Evolutionary conservation across 192 early-diverging fungal genomes (phyloP), one percentile per base, ranked within the genome.

Genomic region (Podila clonocystis): DNA sequence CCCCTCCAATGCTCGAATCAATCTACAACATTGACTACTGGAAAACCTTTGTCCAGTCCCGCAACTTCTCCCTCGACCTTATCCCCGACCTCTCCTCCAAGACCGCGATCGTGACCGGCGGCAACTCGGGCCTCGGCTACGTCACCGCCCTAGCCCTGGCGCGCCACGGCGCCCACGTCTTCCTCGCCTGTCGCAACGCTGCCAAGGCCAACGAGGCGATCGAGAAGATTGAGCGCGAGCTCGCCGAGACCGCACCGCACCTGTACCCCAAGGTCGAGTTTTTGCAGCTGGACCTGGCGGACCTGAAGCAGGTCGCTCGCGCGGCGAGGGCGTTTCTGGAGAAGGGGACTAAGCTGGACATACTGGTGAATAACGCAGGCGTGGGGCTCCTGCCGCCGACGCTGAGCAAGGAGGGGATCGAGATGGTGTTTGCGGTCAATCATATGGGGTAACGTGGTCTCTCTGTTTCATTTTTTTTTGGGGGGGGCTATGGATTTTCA

Each of bases 41-140:
- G 77, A 80, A 80, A 52, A 80, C 70, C 1, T 73, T 52, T 57
- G 17, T 72, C 9, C 49, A 34, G 19, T 13, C 55, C 6, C 5
- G 33, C 57, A 63, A 63, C 29, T 86, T 78, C 33, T 48, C 77
- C 5, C 38, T 74, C 1, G 75, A 85, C 11, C 24, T 73, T 5
- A 85, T 82, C 29, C 82, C 84, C 22, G 82, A 84, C 41, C 67
- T 85, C 24, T 52, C 80, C 5, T 75, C 75, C 34, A 86, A 89
- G 49, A 64, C 80, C 34, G 83, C 78, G 30, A 86, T 89, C 29
- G 70, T 89, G 34, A 89, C 87, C 49, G 89, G 89, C 4, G 83
- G 76, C 17, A 88, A 84, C 41, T 57, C 78, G 15, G 89, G 89
- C 13, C 68, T 82, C n/a, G 78, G 83, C 9, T 82, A 73, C 41